Evolutionary conservation across 75 land plant genomes (phyloP), one percentile per base, ranked within the genome.

Genomic region (Selaginella moellendorffii): DNA sequence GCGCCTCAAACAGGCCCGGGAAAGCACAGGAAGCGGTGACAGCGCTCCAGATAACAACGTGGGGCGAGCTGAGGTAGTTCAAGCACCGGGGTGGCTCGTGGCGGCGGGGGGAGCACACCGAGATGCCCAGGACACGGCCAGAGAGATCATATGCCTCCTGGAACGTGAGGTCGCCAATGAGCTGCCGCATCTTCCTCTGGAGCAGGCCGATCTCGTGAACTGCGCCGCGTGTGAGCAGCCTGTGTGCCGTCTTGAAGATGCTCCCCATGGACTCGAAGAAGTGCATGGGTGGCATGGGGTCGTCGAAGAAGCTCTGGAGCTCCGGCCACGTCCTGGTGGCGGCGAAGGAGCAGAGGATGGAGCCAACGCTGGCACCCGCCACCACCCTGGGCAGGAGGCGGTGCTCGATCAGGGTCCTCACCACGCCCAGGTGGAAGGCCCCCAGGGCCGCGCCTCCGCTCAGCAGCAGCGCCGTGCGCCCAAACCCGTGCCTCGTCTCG

Each of bases 11-110:
- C 26, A 95, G 83, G 24, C 99, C 99, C 1, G 99, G 99, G 31
- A 95, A 95, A 0, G 99, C 99, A 79, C 99, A 95, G 42, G 99
- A 95, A 27, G 99, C 99, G 19, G 99, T 95, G 56, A 95, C 97
- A 5, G 99, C 99, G 70, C 99, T 95, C 99, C 99, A 95, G 51
- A 95, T 95, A 19, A 95, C 88, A 36, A 95, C 99, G 75, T 95
- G 97, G 28, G 99, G 99, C 1, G 99, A 90, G 24, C 97, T 95
- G 68, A 95, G 78, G 76, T 95, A 95, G 69, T 95, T 95, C 26
- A 95, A 79, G 63, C 86, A 95, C 52, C 99, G 65, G 0, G 99
- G 97, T 9, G 97, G 99, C 68, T 95, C 99, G 59, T 86, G 99
- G 70, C 74, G 80, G 63, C 99, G 72, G 2, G 99, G 92, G 9